Evolutionary conservation across 2,329 filamentous ascomycete genomes (phyloP).

Genomic region (Trichophyton schoenleinii): DNA sequence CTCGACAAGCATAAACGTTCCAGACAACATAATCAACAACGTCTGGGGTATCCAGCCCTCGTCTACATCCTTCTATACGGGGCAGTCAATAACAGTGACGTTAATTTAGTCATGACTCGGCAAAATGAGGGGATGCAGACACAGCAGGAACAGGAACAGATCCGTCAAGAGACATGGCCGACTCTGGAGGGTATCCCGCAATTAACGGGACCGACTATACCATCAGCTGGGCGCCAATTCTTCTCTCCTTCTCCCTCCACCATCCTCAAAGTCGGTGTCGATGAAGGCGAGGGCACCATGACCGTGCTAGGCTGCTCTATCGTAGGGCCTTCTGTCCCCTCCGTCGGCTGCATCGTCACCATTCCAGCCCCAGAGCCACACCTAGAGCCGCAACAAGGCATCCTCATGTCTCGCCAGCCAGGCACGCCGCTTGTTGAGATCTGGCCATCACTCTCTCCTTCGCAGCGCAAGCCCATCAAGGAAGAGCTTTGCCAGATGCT

Average conservation of each 20-base stretch:
- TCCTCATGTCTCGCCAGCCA: slow-evolving; percentile 10
- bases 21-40: too few species aligned
- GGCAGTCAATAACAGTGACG: too few species aligned
- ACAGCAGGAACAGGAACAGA: background rate
- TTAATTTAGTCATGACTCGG: background rate
- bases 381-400: background rate
- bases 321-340: slow-evolving; percentile 12
- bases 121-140: background rate
- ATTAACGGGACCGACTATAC: slow-evolving; percentile 10
- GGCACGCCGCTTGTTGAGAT: slow-evolving; percentile 11
- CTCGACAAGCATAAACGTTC: too few species aligned
- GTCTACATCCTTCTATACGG: too few species aligned
- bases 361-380: background rate
- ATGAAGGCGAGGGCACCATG: slow-evolving; percentile 11
- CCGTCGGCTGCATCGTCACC: slow-evolving; percentile 6
- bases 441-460: slow-evolving; percentile 12
- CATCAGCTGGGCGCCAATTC: slow-evolving; percentile 9
- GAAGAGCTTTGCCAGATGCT: slow-evolving; percentile 6
- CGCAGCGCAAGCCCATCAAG: slow-evolving; percentile 10
- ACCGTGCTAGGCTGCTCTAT: slow-evolving; percentile 11
- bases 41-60: too few species aligned
- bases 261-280: slow-evolving; percentile 11
- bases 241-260: slow-evolving; percentile 11
- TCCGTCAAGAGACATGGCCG: slow-evolving; percentile 8
- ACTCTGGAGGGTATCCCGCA: slow-evolving; percentile 7